Percentiles rank a stretch among this genome's conserved stretches.
phyloP scores from a whole-genome alignment of 768 basidiomycete genomes.

The Russula virescens region DNA sequence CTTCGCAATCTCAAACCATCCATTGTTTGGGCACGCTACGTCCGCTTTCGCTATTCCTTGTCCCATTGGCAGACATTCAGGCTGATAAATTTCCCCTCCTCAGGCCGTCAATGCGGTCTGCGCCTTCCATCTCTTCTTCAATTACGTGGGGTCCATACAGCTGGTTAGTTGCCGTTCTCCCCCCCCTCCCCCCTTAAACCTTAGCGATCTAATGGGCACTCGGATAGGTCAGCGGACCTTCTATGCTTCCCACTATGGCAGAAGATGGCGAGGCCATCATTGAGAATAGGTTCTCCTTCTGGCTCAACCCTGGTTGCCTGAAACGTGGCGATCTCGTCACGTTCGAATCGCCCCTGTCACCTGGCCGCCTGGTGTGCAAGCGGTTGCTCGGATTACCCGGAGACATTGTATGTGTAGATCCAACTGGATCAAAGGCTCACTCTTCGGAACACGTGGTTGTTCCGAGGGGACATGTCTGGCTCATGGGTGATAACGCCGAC shows the following conservation, averaged over 20 bases:
- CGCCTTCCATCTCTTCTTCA: conserved; percentile 55
- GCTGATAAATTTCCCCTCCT: conserved; percentile 32
- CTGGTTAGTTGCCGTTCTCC: conserved; percentile 34
- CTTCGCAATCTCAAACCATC: conserved; percentile 14
- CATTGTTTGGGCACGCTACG: conserved; percentile 16
- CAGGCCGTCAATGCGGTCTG: conserved; percentile 45
- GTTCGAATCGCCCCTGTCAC: conserved; percentile 63
- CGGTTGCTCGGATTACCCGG: conserved; percentile 87
- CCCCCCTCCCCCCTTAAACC: neutral
- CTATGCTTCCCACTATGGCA: conserved; percentile 76
- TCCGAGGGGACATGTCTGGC: conserved; percentile 86
- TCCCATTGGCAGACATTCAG: conserved; percentile 2
- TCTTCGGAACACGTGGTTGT: conserved; percentile 69
- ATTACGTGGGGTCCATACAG: conserved; percentile 54
- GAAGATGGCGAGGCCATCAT: conserved; percentile 53
- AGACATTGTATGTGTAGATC: conserved; percentile 85
- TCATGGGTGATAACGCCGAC: conserved; percentile 82
- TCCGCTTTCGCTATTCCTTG: conserved; percentile 7
- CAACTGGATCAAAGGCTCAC: conserved; percentile 58
- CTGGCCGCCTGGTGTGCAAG: conserved; percentile 72
- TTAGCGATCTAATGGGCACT: neutral
- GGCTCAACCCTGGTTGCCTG: conserved; percentile 45
- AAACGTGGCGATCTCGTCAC: conserved; percentile 74
- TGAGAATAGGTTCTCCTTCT: conserved; percentile 54
- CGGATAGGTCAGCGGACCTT: conserved; percentile 60